phyloP scores from a whole-genome alignment of 805 yeast species.

The Wickerhamiella dianesei region DNA sequence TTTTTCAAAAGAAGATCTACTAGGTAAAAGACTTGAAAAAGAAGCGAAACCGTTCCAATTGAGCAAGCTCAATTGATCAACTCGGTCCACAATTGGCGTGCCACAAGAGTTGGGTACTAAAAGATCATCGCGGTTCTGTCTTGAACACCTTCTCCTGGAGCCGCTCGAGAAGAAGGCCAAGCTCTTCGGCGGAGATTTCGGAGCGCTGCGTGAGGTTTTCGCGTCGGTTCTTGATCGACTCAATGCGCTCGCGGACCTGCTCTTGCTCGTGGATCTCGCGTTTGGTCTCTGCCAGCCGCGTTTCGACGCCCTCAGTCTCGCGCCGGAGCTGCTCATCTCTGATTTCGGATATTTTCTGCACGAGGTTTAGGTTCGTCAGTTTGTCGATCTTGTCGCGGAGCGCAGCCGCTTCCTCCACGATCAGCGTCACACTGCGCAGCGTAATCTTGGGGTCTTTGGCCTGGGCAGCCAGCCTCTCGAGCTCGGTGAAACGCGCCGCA shows the following conservation, averaged over 20 bases:
- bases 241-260: not conserved
- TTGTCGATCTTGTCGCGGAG: no score
- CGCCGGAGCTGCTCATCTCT: not conserved
- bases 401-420: no score
- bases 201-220: not conserved
- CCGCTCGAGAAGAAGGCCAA: slow-evolving; percentile 25
- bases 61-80: no score
- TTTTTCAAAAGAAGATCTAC: no score
- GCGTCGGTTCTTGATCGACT: not conserved
- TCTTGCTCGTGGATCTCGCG: not conserved
- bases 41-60: no score
- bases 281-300: not conserved
- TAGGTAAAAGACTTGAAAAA: no score
- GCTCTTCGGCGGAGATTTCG: slow-evolving; percentile 17
- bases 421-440: no score
- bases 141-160: not conserved
- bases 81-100: no score
- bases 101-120: no score
- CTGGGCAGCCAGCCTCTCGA: not conserved
- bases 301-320: not conserved
- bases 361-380: no score
- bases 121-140: not conserved
- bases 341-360: not conserved
- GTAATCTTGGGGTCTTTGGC: not conserved
- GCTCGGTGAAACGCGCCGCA: not conserved